These are phyloP conservation scores for Podospora anserina DNA, from an alignment of 495 filamentous ascomycete species.

Conservation along the genomic window DNA sequence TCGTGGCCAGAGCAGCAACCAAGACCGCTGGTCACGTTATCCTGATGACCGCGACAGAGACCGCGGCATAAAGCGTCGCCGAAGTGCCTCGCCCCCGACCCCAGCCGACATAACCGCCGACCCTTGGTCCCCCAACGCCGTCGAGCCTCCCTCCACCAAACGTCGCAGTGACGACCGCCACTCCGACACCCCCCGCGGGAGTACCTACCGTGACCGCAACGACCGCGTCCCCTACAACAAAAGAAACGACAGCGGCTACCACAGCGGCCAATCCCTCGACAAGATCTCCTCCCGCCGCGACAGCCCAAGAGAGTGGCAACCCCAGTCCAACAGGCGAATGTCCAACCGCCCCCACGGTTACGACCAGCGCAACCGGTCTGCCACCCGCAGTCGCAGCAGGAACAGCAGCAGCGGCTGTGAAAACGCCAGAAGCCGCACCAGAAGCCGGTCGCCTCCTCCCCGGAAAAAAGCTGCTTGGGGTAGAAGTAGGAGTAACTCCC, in stretches of 20 bases:
- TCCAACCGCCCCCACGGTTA: neutral
- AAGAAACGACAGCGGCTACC: conserved; percentile 36
- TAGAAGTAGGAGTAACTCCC: conserved; percentile 27
- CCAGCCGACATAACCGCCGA: conserved; percentile 17
- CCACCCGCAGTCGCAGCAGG: conserved; percentile 1
- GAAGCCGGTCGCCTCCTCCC: conserved; percentile 14
- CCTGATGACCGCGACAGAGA: neutral
- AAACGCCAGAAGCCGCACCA: conserved; percentile 4
- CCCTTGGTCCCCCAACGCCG: conserved; percentile 30
- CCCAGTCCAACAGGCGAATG: neutral
- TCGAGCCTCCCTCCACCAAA: conserved; percentile 19
- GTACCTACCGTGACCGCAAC: conserved; percentile 9
- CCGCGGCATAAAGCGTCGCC: neutral
- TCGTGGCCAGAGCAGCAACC: neutral
- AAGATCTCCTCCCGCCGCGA: conserved; percentile 19
- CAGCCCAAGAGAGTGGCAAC: conserved; percentile 12
- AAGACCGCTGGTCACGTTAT: conserved; percentile 2
- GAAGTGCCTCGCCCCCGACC: neutral
- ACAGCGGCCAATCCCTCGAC: conserved; percentile 30
- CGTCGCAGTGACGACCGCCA: conserved; percentile 9
- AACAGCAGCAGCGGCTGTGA: conserved; percentile 9
- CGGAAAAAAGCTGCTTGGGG: neutral
- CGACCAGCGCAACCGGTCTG: neutral
- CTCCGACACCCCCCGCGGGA: neutral
- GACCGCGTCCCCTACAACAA: conserved; percentile 19